Evolutionary conservation across 1,139 yeast genomes (phyloP).

Genomic region (Kurtzmaniella quercitrusa): DNA sequence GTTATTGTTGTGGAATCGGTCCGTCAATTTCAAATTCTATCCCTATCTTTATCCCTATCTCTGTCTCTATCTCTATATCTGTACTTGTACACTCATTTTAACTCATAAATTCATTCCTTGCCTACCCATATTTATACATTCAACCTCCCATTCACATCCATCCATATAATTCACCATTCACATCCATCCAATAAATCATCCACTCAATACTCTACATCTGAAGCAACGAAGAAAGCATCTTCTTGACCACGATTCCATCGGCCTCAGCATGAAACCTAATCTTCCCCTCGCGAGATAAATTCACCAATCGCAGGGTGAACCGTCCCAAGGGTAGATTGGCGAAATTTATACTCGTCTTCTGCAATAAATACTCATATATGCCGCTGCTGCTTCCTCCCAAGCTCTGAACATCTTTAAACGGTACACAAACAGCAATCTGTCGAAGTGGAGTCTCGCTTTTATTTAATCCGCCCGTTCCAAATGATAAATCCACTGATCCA

Average conservation of each 20-base stretch:
- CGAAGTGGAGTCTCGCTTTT: not conserved
- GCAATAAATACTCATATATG: constrained; percentile 10
- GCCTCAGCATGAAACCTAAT: constrained; percentile 12
- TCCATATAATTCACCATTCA: too few relatives aligned
- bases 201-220: too few relatives aligned
- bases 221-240: not conserved
- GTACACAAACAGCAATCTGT: not conserved
- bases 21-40: too few relatives aligned
- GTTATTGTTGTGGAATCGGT: too few relatives aligned
- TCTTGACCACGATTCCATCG: not conserved
- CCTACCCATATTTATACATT: too few relatives aligned
- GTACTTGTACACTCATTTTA: too few relatives aligned
- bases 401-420: not conserved
- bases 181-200: too few relatives aligned
- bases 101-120: too few relatives aligned
- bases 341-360: constrained; percentile 18
- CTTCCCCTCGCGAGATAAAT: constrained; percentile 20
- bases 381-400: not conserved
- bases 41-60: too few relatives aligned
- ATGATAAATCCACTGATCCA: not conserved
- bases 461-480: not conserved
- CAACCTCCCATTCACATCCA: too few relatives aligned
- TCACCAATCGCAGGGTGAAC: constrained; percentile 18
- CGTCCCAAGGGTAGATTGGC: constrained; percentile 17
- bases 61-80: too few relatives aligned